These are phyloP conservation scores for Microsporum canis DNA, from an alignment of 2,329 filamentous ascomycete species.

Conservation along the genomic window DNA sequence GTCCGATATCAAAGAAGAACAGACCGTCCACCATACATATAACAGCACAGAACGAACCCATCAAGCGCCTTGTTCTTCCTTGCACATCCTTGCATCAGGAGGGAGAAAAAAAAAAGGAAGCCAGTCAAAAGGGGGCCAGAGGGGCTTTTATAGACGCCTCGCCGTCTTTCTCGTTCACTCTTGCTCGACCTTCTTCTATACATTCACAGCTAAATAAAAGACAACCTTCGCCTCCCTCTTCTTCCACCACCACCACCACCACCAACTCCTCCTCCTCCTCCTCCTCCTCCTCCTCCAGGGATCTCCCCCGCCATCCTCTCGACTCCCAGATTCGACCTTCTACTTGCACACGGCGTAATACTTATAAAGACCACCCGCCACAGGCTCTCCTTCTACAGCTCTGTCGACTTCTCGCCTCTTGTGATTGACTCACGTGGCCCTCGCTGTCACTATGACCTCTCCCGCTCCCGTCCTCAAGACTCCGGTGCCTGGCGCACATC, in stretches of 20 bases:
- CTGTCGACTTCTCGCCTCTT: not conserved
- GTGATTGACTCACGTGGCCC: constrained; percentile 5
- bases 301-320: not conserved
- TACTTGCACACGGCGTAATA: too few species aligned
- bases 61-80: not conserved
- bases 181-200: too few species aligned
- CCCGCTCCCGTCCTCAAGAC: constrained; percentile 64
- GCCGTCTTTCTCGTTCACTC: not conserved
- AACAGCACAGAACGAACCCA: too few species aligned
- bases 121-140: not conserved
- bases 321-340: too few species aligned
- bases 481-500: constrained; percentile 61
- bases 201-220: too few species aligned
- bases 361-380: not conserved
- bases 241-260: too few species aligned
- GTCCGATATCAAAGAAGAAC: not conserved
- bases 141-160: not conserved
- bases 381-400: not conserved
- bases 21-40: too few species aligned
- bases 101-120: too few species aligned
- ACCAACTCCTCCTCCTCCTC: not conserved
- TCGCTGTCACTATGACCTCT: constrained; percentile 51
- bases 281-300: not conserved
- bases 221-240: not conserved
- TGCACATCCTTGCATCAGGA: not conserved